Evolutionary conservation across 352 stramenopile species (phyloP).

Genomic region (Blastocystis sp.): DNA sequence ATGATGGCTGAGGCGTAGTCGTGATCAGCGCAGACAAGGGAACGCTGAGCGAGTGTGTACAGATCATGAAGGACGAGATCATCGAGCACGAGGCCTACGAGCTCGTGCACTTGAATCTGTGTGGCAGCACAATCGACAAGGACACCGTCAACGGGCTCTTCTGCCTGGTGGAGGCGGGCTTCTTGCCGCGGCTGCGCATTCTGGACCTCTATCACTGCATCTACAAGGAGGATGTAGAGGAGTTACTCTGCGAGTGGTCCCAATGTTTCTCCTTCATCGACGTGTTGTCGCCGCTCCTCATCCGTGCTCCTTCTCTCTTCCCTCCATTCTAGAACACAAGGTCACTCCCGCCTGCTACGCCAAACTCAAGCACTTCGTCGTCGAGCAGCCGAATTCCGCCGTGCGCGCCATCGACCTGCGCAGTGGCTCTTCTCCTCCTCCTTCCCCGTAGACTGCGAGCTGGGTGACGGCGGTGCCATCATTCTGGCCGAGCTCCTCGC

Average conservation of each 20-base stretch:
- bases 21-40: not conserved
- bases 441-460: not conserved
- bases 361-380: not conserved
- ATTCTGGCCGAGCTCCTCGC: slow-evolving; percentile 30
- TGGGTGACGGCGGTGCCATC: slow-evolving; percentile 37
- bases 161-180: slow-evolving; percentile 11
- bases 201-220: slow-evolving; percentile 58
- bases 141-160: not conserved
- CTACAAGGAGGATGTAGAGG: not conserved
- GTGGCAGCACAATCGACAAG: slow-evolving; percentile 8
- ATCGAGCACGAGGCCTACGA: slow-evolving; percentile 37
- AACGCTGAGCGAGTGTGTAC: not conserved
- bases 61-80: slow-evolving; percentile 46
- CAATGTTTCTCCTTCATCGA: slow-evolving; percentile 37
- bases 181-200: slow-evolving; percentile 43
- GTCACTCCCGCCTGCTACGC: not conserved
- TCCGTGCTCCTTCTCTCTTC: not conserved
- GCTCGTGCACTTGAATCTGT: slow-evolving; percentile 25
- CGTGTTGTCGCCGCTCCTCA: slow-evolving; percentile 16
- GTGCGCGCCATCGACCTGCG: not conserved
- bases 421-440: not conserved
- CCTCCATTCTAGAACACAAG: slow-evolving; percentile 16
- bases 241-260: slow-evolving; percentile 1
- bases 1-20: not conserved
- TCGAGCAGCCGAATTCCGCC: not conserved